Evolutionary conservation across 768 basidiomycete species (phyloP).

Genomic region (Pleurotus platypus): DNA sequence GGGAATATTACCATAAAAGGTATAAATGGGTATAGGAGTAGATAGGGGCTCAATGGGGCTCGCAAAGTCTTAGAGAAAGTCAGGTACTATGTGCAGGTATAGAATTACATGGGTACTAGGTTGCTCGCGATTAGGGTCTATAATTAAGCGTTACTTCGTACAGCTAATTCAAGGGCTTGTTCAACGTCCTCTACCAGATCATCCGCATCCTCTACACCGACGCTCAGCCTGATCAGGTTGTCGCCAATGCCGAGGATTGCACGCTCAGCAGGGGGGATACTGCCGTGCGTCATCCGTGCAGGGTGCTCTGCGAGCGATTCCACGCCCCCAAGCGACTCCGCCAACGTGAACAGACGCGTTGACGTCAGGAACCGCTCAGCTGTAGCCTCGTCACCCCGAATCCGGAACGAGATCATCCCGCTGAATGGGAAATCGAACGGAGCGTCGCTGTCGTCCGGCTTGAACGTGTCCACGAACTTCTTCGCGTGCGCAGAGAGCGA

Average conservation of each 20-base stretch:
- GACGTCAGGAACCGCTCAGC: slow-evolving; percentile 68
- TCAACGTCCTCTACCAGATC: slow-evolving; percentile 76
- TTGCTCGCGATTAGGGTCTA: too few relatives aligned
- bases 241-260: slow-evolving; percentile 72
- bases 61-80: too few relatives aligned
- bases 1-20: too few relatives aligned
- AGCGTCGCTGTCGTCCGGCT: slow-evolving; percentile 21
- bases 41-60: too few relatives aligned
- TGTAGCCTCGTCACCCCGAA: slow-evolving; percentile 49
- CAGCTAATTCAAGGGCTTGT: slow-evolving; percentile 54
- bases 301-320: slow-evolving; percentile 90
- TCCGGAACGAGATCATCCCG: slow-evolving; percentile 85
- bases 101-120: too few relatives aligned
- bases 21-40: too few relatives aligned
- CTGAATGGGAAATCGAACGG: slow-evolving; percentile 75
- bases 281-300: slow-evolving; percentile 84
- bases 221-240: slow-evolving; percentile 73
- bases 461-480: slow-evolving; percentile 48
- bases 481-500: slow-evolving; percentile 68
- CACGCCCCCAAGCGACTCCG: slow-evolving; percentile 89
- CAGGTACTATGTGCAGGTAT: too few relatives aligned
- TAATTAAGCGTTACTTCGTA: not conserved
- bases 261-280: slow-evolving; percentile 67
- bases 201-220: slow-evolving; percentile 85
- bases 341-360: slow-evolving; percentile 70